These are phyloP conservation scores for Quercus suber DNA, from an alignment of 306 rosid species.

Conservation along the genomic window DNA sequence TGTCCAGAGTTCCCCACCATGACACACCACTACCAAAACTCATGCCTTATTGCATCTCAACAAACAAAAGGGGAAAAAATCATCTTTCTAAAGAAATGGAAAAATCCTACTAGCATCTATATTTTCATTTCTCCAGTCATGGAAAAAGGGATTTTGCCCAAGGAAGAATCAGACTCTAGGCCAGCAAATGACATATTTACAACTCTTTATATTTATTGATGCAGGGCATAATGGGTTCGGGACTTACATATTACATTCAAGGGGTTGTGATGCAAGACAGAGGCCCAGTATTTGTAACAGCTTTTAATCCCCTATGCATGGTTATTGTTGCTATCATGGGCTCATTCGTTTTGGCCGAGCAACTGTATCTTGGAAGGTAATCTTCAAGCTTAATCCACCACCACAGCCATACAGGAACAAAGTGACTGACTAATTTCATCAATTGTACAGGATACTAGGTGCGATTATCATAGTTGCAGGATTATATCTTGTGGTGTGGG, in stretches of 20 bases:
- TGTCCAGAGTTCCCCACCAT: background rate
- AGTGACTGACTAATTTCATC: background rate
- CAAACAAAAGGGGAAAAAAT: background rate
- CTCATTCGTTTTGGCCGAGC: constrained; percentile 53
- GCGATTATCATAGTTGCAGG: constrained; percentile 62
- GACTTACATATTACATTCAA: constrained; percentile 78
- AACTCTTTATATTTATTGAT: background rate
- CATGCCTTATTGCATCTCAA: background rate
- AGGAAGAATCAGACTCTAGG: background rate
- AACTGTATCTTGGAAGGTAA: constrained; percentile 76
- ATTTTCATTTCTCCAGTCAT: background rate
- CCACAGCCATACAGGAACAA: background rate
- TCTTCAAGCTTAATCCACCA: background rate
- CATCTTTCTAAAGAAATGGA: background rate
- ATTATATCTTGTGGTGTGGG: constrained; percentile 79
- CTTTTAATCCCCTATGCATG: constrained; percentile 77
- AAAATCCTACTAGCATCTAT: background rate
- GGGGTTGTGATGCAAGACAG: constrained; percentile 74
- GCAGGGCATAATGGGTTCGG: constrained; percentile 80
- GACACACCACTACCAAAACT: background rate
- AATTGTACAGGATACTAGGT: constrained; percentile 58
- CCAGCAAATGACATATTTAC: background rate
- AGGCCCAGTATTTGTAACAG: constrained; percentile 93
- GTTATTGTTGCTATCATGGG: constrained; percentile 80
- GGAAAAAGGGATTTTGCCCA: background rate